Evolutionary conservation across 116 monocot species (phyloP), one percentile per base, ranked within the genome.

Genomic region (Phalaenopsis hybrid): DNA sequence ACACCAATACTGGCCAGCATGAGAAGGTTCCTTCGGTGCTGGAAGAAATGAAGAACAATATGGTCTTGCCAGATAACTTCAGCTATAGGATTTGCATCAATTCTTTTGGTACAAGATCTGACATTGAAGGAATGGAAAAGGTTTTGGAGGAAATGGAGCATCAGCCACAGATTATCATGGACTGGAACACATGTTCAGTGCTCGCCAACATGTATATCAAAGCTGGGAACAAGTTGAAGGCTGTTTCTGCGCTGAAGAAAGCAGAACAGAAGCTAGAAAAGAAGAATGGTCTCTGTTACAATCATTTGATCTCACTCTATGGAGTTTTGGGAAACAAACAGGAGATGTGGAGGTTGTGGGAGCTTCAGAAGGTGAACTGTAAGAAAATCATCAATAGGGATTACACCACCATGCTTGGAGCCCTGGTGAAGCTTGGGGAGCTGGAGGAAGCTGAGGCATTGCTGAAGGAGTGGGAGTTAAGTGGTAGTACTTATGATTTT

Each of bases 71-170:
- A 11, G 88, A 94, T n/a, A 92, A 90, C 55, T 92, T 89, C 51
- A 94, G 94, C 78, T 94, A 94, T 61, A 79, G 90, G 44, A 89
- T 92, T 65, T 94, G 92, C 83, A 94, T 90, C 69, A 89, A 90
- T 82, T 90, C 94, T 49, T 90, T 86, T 75, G 94, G 94, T 13
- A 12, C 74, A 2, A 89, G 73, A 76, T 90, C 86, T 37, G 86
- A 90, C 78, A 84, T 94, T 31, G 59, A 79, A 48, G 85, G 83
- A 2, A 86, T 92, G 90, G 92, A 94, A 78, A 90, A 82, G 49
- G 43, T 88, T 74, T 67, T 94, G 16, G 82, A 90, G 44, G 90
- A 92, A 83, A 94, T 94, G 90, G 89, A 85, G 69, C 63, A 78
- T 18, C 92, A 94, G 79, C 94, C 92, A 79, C 88, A 92, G 44